Percentiles rank a stretch among this genome's conserved stretches.
Evolutionary conservation across 305 asterid species (phyloP).

Genomic region (Fraxinus paxiana): DNA sequence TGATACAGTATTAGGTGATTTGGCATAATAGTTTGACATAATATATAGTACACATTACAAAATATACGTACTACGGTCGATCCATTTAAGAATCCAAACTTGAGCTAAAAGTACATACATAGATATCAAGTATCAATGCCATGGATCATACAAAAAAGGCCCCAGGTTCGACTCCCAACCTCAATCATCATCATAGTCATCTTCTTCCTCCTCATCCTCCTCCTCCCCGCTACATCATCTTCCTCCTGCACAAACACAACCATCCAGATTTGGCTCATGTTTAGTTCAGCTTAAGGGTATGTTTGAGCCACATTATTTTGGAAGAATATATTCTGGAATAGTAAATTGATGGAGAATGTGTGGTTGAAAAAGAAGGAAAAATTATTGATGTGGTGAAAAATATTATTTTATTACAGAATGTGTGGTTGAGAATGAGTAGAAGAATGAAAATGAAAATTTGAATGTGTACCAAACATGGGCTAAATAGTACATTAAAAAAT

Average conservation of each 20-base stretch:
- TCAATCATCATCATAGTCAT: constrained; percentile 48
- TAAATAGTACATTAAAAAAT: background rate
- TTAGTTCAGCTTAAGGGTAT: background rate
- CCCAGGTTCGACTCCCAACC: background rate
- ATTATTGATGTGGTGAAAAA: too few relatives aligned
- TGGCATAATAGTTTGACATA: background rate
- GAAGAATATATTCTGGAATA: too few relatives aligned
- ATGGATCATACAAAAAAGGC: constrained; percentile 23
- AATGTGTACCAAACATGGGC: too few relatives aligned
- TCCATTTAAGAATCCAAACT: constrained; percentile 30
- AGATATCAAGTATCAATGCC: constrained; percentile 28
- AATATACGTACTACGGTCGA: constrained; percentile 19
- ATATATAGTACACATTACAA: constrained; percentile 11
- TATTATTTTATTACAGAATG: too few relatives aligned
- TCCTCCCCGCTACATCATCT: constrained; percentile 50
- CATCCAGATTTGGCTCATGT: background rate
- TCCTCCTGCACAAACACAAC: constrained; percentile 34
- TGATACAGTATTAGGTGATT: background rate
- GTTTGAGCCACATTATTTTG: too few relatives aligned
- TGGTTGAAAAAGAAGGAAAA: too few relatives aligned
- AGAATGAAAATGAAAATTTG: too few relatives aligned
- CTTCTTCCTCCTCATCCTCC: constrained; percentile 28
- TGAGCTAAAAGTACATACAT: constrained; percentile 27
- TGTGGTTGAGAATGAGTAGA: too few relatives aligned
- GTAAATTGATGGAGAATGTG: too few relatives aligned